Evolutionary conservation across 345 rosid genomes (phyloP).

Genomic region (Populus alba): DNA sequence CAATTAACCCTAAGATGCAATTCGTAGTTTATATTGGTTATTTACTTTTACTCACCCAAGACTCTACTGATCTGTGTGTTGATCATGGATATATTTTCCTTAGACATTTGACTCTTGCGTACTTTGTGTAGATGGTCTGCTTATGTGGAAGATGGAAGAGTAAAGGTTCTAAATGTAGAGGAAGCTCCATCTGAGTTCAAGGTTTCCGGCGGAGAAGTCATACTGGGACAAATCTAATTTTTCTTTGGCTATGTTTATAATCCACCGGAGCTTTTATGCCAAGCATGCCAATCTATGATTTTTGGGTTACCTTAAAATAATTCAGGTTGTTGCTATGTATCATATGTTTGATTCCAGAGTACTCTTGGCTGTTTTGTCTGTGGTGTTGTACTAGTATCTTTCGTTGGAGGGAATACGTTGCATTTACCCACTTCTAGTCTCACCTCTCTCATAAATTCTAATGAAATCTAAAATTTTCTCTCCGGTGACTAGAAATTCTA

Average conservation of each 20-base stretch:
- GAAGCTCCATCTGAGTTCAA: conserved; percentile 84
- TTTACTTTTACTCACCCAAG: neutral
- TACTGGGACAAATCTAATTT: conserved; percentile 67
- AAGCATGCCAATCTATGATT: neutral
- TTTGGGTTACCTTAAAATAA: neutral
- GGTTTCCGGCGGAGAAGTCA: conserved; percentile 74
- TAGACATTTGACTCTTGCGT: neutral
- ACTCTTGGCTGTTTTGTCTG: neutral
- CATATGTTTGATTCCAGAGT: neutral
- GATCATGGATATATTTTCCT: neutral
- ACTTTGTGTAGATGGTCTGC: conserved; percentile 75
- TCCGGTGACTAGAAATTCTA: too few relatives aligned
- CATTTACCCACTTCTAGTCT: too few relatives aligned
- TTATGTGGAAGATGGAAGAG: conserved; percentile 74
- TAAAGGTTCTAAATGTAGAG: conserved; percentile 77
- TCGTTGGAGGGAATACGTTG: neutral
- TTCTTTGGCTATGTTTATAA: neutral
- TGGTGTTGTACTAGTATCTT: neutral
- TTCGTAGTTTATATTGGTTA: neutral
- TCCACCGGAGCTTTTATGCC: neutral
- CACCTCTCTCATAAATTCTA: too few relatives aligned
- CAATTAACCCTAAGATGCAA: neutral
- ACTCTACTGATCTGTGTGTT: neutral
- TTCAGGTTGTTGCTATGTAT: neutral
- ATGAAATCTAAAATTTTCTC: too few relatives aligned